Evolutionary conservation across 768 basidiomycete genomes (phyloP).

Genomic region (Tephrocybe rancida): DNA sequence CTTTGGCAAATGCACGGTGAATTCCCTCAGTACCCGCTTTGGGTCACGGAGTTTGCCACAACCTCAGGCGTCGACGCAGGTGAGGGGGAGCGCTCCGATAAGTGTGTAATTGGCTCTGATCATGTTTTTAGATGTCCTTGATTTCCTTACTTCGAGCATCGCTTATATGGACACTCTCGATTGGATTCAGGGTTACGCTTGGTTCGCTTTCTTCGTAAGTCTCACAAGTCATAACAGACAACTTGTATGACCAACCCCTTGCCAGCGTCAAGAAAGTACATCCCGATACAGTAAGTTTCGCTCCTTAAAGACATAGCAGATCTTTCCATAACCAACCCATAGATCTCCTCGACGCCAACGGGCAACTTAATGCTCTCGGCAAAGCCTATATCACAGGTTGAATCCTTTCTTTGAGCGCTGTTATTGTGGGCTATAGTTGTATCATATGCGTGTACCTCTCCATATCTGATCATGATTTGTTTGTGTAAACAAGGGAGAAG

Average conservation of each 20-base stretch:
- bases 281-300: constrained; percentile 22
- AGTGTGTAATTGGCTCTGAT: background rate
- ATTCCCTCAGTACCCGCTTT: constrained; percentile 33
- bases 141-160: constrained; percentile 38
- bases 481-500: too few species aligned
- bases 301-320: background rate
- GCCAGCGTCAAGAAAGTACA: constrained; percentile 20
- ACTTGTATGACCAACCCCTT: background rate
- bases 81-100: background rate
- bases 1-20: constrained; percentile 32
- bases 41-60: constrained; percentile 36
- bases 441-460: background rate
- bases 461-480: too few species aligned
- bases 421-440: background rate
- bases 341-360: constrained; percentile 23
- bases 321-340: background rate
- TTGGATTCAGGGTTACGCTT: constrained; percentile 51
- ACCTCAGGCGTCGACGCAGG: constrained; percentile 20
- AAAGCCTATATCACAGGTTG: constrained; percentile 17
- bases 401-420: background rate
- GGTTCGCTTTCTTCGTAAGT: constrained; percentile 41
- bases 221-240: too few species aligned
- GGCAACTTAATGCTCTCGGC: constrained; percentile 22
- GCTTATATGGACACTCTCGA: constrained; percentile 28
- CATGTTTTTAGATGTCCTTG: constrained; percentile 27